Conservation (phyloP, 805 yeast genomes). For the Jamesozyma piceae region DNA sequence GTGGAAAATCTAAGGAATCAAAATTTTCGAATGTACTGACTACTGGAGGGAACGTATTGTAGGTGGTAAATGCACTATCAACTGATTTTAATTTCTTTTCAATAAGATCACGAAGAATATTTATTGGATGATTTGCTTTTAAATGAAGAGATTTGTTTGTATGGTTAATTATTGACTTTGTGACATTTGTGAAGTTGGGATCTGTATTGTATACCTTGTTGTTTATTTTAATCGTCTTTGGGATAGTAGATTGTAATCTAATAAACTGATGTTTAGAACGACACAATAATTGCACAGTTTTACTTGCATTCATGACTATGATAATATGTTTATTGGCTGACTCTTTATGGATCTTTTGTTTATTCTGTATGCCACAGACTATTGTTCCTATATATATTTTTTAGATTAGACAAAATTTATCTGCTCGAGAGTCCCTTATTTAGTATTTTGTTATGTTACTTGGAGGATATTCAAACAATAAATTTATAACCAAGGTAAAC, state of each 20-base stretch:
- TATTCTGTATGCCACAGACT: too few relatives aligned
- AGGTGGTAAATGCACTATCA: slow-evolving; percentile 56
- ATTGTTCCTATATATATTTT: too few relatives aligned
- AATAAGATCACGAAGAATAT: slow-evolving; percentile 67
- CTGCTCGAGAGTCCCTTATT: too few relatives aligned
- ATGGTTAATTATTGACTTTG: slow-evolving; percentile 58
- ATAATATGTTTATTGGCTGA: too few relatives aligned
- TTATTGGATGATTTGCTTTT: slow-evolving; percentile 76
- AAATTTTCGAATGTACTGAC: slow-evolving; percentile 80
- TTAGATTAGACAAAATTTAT: too few relatives aligned
- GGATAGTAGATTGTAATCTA: slow-evolving; percentile 1
- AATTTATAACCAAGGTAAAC: too few relatives aligned
- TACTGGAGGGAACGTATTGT: slow-evolving; percentile 71
- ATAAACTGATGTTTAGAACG: not conserved
- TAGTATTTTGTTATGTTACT: too few relatives aligned
- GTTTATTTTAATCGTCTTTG: slow-evolving; percentile 27
- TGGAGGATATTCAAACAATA: too few relatives aligned
- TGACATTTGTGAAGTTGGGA: slow-evolving; percentile 71
- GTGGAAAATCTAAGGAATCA: slow-evolving; percentile 84
- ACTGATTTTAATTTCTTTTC: slow-evolving; percentile 55
- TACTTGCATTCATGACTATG: not conserved
- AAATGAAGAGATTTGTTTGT: slow-evolving; percentile 69
- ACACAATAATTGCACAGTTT: not conserved
- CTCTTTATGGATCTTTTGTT: too few relatives aligned
- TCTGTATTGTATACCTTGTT: slow-evolving; percentile 52